Conservation (phyloP, 805 yeast genomes). For the Spathaspora gorwiae region DNA sequence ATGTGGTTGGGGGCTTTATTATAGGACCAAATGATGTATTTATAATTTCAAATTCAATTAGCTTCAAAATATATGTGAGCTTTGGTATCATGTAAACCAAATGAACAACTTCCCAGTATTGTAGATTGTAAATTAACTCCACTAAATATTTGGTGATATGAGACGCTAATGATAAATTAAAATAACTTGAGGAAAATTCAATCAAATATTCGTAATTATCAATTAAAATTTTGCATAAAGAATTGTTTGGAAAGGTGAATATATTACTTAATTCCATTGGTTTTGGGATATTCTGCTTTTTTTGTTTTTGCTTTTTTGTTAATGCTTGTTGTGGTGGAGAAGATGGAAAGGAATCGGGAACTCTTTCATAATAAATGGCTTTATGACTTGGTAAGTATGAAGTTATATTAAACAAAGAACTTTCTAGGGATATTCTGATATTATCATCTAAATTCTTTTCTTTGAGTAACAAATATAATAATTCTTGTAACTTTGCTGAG, state of each 20-base stretch:
- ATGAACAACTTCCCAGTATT: conserved; percentile 44
- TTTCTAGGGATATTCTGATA: conserved; percentile 25
- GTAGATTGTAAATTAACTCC: conserved; percentile 31
- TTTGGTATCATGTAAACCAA: conserved; percentile 28
- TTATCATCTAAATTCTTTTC: conserved; percentile 25
- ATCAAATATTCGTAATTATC: conserved; percentile 32
- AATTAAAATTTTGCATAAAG: conserved; percentile 32
- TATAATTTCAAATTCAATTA: conserved; percentile 31
- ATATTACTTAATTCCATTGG: background rate
- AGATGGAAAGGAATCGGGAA: background rate
- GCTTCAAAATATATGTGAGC: conserved; percentile 28
- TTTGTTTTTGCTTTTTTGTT: background rate
- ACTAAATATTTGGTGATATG: conserved; percentile 38
- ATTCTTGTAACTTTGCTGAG: conserved; percentile 27
- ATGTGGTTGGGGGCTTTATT: conserved; percentile 38
- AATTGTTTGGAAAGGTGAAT: conserved; percentile 28
- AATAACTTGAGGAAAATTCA: conserved; percentile 29
- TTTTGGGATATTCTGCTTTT: background rate
- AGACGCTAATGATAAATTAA: conserved; percentile 34
- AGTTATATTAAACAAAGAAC: conserved; percentile 20
- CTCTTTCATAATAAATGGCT: background rate
- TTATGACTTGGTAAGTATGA: conserved; percentile 21
- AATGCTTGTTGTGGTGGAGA: conserved; percentile 5
- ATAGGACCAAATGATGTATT: conserved; percentile 35
- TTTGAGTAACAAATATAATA: conserved; percentile 24